Percentiles rank a stretch among this genome's conserved stretches.
Evolutionary conservation across 306 rosid genomes (phyloP).

Genomic region (Quercus robur): DNA sequence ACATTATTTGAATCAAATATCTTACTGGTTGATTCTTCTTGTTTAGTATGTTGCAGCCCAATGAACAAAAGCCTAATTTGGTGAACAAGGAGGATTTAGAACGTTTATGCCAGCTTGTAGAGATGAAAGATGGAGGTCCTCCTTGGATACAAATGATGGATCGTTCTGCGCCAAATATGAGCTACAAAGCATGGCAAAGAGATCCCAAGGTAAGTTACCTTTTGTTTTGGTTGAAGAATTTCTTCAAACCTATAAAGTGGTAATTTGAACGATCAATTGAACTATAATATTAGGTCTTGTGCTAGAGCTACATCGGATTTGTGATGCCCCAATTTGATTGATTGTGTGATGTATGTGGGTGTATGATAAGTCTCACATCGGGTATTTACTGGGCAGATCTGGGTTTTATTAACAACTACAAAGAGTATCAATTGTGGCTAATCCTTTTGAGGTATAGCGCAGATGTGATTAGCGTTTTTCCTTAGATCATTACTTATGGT

Average conservation of each 20-base stretch:
- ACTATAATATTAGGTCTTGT: background rate
- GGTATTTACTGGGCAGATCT: no score
- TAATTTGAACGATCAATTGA: background rate
- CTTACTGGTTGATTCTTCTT: background rate
- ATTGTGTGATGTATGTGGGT: no score
- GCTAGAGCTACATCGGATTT: background rate
- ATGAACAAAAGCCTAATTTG: constrained; percentile 14
- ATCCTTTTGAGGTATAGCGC: no score
- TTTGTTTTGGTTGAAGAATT: background rate
- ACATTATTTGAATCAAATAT: background rate
- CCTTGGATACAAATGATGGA: constrained; percentile 63
- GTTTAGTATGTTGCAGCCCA: constrained; percentile 7
- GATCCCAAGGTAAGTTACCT: constrained; percentile 41
- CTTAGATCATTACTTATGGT: no score
- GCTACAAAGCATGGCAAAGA: constrained; percentile 55
- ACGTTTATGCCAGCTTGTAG: constrained; percentile 43
- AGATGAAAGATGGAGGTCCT: constrained; percentile 59
- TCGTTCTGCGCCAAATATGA: constrained; percentile 45
- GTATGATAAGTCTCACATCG: no score
- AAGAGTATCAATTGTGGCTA: no score
- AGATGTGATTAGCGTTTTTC: no score
- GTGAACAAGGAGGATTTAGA: constrained; percentile 34
- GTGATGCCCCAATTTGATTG: no score
- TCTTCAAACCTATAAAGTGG: background rate
- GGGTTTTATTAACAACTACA: no score